Percentiles rank a stretch among this genome's conserved stretches.
These are phyloP conservation scores for Aspergillus quadricinctus DNA, from an alignment of 2,329 filamentous ascomycete species.

Conservation along the genomic window DNA sequence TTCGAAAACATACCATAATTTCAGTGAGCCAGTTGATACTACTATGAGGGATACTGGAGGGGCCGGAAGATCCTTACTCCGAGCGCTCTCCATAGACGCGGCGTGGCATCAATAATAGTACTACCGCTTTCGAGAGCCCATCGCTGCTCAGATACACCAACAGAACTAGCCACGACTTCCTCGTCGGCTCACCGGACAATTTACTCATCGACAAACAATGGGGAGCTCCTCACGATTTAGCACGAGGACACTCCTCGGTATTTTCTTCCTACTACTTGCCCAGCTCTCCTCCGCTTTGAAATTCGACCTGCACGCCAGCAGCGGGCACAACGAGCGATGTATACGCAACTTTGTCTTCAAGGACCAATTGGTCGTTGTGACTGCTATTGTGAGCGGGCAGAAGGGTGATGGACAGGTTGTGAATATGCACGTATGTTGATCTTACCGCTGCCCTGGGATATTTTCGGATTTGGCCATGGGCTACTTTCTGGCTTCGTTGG, in stretches of 20 bases:
- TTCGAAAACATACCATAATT: too few relatives aligned
- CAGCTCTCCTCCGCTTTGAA: slow-evolving; percentile 65
- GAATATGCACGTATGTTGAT: slow-evolving; percentile 75
- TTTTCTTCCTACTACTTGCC: slow-evolving; percentile 32
- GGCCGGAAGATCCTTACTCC: slow-evolving; percentile 30
- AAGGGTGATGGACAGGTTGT: slow-evolving; percentile 89
- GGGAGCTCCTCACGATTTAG: slow-evolving; percentile 23
- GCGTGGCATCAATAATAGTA: slow-evolving; percentile 34
- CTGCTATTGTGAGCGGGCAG: slow-evolving; percentile 76
- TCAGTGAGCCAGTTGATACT: background rate
- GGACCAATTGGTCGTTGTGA: slow-evolving; percentile 93
- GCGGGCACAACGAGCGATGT: slow-evolving; percentile 73
- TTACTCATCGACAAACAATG: slow-evolving; percentile 27
- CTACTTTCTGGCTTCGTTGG: background rate
- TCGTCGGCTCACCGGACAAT: slow-evolving; percentile 12
- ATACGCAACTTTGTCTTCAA: slow-evolving; percentile 92
- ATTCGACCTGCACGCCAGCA: slow-evolving; percentile 77
- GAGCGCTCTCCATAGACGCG: slow-evolving; percentile 24
- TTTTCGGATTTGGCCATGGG: slow-evolving; percentile 5
- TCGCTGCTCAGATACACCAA: slow-evolving; percentile 4
- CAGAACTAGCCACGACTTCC: slow-evolving; percentile 7
- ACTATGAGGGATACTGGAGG: background rate
- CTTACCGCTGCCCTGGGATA: background rate
- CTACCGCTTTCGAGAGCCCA: slow-evolving; percentile 19
- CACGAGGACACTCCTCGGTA: slow-evolving; percentile 27